Evolutionary conservation across 2,329 filamentous ascomycete species (phyloP), one percentile per base, ranked within the genome.

Genomic region (Colletotrichum sojae): DNA sequence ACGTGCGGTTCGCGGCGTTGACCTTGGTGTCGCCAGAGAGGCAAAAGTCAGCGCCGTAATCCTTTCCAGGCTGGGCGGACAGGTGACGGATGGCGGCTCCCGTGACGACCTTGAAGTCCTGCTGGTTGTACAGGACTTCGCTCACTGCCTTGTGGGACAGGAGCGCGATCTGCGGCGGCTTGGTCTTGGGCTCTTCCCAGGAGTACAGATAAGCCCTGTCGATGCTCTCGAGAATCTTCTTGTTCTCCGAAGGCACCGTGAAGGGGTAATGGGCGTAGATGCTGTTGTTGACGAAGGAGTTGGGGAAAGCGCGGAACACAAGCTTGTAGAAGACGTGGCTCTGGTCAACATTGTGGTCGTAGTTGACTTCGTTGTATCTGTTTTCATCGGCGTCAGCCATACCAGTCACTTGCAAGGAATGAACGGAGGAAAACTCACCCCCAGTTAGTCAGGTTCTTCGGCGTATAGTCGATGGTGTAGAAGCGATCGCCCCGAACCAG

Each of bases 321-420:
- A 92, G 82, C 79, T 92, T 92, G 80, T 91, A 90, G 77, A 91
- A 86, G 5, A 92, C 86, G 73, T 87, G 89, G 20, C 90, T 90
- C 72, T 91, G 86, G 73, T 91, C 85, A 55, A 91, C 81, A 61
- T 82, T 84, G 12, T 82, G 75, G 71, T 92, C 89, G 49, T 84
- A 87, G 16, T 87, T 83, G 49, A 83, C 85, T 71, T 89, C 85
- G 25, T 83, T 82, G 75, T 59, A 74, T 57, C 70, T 68, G 27
- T 6, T 4, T 12, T 25, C 31, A 36, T 8, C 51, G 20, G 2
- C 5, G 16, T 58, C 10, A 57, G 31, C 8, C 12, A 43, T n/a
- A 4, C 16, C 53, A n/a, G 1, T 6, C 5, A 9, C 6, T 25
- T n/a, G 3, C n/a, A n/a, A n/a, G n/a, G n/a, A 20, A 1, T 12